Percentiles rank a stretch among this genome's conserved stretches.
Evolutionary conservation across 208 protist species (phyloP).

Genomic region (Acanthamoeba sp.): DNA sequence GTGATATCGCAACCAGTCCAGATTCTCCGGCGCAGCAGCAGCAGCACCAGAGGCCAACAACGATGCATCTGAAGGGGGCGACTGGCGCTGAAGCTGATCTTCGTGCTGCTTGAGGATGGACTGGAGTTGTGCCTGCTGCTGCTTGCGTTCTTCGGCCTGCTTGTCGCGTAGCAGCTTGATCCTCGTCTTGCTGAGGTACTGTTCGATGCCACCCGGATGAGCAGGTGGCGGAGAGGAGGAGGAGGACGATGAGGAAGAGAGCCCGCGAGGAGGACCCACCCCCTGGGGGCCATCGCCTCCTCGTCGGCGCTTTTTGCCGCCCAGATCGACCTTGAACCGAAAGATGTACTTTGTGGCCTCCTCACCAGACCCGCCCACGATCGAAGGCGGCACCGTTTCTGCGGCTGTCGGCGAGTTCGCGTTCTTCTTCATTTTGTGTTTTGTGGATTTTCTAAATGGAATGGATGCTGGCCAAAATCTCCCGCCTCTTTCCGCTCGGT

Average conservation of each 20-base stretch:
- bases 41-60: background rate
- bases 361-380: background rate
- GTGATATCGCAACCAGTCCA: too few relatives aligned
- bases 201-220: background rate
- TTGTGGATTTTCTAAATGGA: too few relatives aligned
- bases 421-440: background rate
- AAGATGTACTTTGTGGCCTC: constrained; percentile 57
- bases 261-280: background rate
- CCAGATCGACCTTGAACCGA: constrained; percentile 31
- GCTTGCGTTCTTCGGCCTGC: constrained; percentile 24
- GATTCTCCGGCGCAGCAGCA: too few relatives aligned
- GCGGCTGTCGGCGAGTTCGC: background rate
- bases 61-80: background rate
- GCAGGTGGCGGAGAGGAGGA: background rate
- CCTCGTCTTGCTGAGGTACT: constrained; percentile 30
- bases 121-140: constrained; percentile 28
- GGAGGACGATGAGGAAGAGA: background rate
- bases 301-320: constrained; percentile 23
- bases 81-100: background rate
- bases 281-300: background rate
- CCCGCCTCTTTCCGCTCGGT: too few relatives aligned
- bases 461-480: too few relatives aligned
- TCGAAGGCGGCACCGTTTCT: background rate
- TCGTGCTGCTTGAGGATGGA: constrained; percentile 50
- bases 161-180: constrained; percentile 53